Evolutionary conservation across 2,329 filamentous ascomycete species (phyloP).

Genomic region (Thermoascus crustaceus): DNA sequence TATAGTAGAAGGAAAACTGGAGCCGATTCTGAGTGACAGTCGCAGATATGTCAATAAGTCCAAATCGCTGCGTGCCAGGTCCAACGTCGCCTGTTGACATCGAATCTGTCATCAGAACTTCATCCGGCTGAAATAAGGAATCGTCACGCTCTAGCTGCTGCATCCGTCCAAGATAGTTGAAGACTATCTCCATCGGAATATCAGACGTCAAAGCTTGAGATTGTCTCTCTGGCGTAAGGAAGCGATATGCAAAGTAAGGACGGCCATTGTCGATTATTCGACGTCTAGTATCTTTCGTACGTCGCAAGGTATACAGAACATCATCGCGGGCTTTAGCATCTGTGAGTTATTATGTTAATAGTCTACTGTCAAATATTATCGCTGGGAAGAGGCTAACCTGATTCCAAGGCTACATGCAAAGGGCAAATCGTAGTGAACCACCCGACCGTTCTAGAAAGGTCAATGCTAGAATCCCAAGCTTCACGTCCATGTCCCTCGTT

Average conservation of each 20-base stretch:
- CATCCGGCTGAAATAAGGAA: conserved; percentile 35
- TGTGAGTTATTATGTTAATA: too few relatives aligned
- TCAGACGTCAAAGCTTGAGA: conserved; percentile 25
- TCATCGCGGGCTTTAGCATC: conserved; percentile 9
- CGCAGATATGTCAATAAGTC: conserved; percentile 45
- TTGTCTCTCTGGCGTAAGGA: conserved; percentile 20
- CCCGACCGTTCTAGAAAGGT: conserved; percentile 41
- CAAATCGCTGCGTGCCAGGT: conserved; percentile 36
- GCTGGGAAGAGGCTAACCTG: too few relatives aligned
- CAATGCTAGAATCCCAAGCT: conserved; percentile 36
- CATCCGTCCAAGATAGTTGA: conserved; percentile 32
- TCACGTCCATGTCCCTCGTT: conserved; percentile 46
- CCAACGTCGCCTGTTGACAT: conserved; percentile 38
- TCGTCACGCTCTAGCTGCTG: conserved; percentile 40
- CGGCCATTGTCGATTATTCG: conserved; percentile 23
- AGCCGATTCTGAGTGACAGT: conserved; percentile 40
- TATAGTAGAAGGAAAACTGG: conserved; percentile 44
- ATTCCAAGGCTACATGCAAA: conserved; percentile 23
- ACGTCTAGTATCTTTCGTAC: conserved; percentile 33
- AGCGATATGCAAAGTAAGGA: conserved; percentile 28
- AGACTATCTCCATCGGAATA: conserved; percentile 33
- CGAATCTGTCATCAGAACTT: conserved; percentile 25
- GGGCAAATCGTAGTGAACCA: conserved; percentile 45
- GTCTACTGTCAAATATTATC: too few relatives aligned
- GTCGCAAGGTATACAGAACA: conserved; percentile 25